Base-by-base conservation (phyloP, 805 yeast genomes). In the Hanseniaspora occidentalis region DNA sequence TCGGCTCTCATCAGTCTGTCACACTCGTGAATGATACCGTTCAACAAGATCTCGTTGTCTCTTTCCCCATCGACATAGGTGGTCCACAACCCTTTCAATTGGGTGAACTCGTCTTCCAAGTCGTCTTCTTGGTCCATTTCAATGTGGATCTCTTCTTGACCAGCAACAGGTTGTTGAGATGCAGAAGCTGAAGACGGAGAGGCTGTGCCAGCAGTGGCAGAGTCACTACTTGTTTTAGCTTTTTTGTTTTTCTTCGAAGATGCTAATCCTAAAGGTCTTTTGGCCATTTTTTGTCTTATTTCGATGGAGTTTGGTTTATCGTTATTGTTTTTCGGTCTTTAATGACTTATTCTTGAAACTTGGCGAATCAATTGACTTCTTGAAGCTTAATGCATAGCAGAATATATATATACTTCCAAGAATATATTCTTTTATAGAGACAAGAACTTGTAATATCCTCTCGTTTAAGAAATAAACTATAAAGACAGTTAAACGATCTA, bases 21-120 rank as follows among this genome's bases (percentile, higher is more conserved):
- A 62, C 95, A 82, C 56, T 89, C 96, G 51, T 88, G 95, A n/a
- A 89, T 71, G 4, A 88, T 70, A 19, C 96, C 96, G 51, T 86
- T 82, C 43, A 82, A 55, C 26, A 82, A 69, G 45, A 77, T 60
- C 52, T 79, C 83, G 47, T 71, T 73, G 18, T 78, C 80, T 42
- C 72, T 71, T 3, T 71, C 75, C 2, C 80, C 66, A 4, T 64
- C 56, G 33, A 61, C 50, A 59, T 74, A 84, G 3, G 84, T 76
- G 13, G 65, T 60, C 81, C 88, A 84, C 31, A 88, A 61, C 1
- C 82, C 94, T 43, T 61, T 64, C 44, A 88, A 60, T 56, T 85
- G 95, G 6, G 76, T 76, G n/a, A 84, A 52, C 50, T 84, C 92
- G 54, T 85, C 86, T 45, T 81, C 79, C 5, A 81, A 76, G 51